Evolutionary conservation across 2,329 filamentous ascomycete genomes (phyloP).

Genomic region (Aspergillus sp.): DNA sequence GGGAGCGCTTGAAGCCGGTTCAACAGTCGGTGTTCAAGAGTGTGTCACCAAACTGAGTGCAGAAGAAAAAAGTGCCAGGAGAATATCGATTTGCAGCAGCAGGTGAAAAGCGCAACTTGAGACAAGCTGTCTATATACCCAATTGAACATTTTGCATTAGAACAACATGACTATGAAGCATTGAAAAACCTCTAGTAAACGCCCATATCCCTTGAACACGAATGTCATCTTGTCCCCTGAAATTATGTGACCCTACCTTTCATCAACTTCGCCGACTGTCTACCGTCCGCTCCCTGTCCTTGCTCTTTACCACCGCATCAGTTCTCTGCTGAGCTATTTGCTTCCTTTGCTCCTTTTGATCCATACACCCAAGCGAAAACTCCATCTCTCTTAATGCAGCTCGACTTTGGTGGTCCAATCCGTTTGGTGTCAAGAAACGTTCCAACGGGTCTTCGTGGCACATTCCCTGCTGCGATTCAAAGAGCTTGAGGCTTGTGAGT

Average conservation of each 20-base stretch:
- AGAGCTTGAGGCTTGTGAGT: slow-evolving; percentile 6
- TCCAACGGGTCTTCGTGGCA: slow-evolving; percentile 16
- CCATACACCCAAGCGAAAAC: slow-evolving; percentile 10
- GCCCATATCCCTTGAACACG: no score
- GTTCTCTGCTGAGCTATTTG: no score
- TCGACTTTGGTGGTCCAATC: slow-evolving; percentile 13
- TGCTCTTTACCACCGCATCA: neutral
- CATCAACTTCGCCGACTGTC: neutral
- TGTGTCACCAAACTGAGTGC: neutral
- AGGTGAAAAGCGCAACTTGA: neutral
- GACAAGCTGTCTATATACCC: slow-evolving; percentile 10
- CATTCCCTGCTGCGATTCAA: slow-evolving; percentile 4
- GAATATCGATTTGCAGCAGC: neutral
- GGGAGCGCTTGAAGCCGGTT: neutral
- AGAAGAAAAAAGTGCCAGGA: no score
- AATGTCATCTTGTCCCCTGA: no score
- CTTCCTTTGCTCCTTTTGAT: slow-evolving; percentile 9
- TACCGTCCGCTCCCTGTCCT: neutral
- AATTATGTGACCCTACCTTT: no score
- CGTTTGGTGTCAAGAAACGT: slow-evolving; percentile 16
- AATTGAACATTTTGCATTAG: slow-evolving; percentile 4
- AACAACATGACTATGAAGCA: neutral
- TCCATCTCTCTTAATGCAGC: slow-evolving; percentile 10
- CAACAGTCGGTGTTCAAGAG: neutral
- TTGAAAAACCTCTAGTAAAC: no score